phyloP scores from a whole-genome alignment of 2,329 filamentous ascomycete species.

The Dactylellina parvicollis region DNA sequence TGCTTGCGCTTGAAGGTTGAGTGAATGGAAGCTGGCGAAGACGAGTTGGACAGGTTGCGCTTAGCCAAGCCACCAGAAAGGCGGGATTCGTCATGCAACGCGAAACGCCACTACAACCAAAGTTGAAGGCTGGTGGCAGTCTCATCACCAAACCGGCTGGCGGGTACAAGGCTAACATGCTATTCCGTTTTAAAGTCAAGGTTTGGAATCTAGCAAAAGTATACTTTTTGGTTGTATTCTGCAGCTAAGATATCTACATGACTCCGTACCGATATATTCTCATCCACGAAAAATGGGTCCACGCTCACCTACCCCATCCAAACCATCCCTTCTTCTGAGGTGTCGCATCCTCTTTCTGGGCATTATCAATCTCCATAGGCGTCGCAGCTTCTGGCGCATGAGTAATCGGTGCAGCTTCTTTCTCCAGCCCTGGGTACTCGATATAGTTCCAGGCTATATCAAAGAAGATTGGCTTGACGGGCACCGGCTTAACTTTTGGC shows the following conservation, averaged over 20 bases:
- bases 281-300: neutral
- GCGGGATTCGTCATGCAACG: conserved; percentile 46
- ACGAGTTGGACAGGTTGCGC: conserved; percentile 46
- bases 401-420: conserved; percentile 55
- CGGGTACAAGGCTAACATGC: too few relatives aligned
- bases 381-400: conserved; percentile 10
- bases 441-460: conserved; percentile 99
- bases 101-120: neutral
- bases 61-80: conserved; percentile 24
- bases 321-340: conserved; percentile 56
- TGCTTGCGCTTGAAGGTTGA: conserved; percentile 6
- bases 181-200: neutral
- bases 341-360: conserved; percentile 35
- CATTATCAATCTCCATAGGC: conserved; percentile 56
- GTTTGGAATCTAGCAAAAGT: neutral
- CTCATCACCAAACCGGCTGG: too few relatives aligned
- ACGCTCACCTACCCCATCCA: conserved; percentile 56
- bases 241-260: conserved; percentile 4
- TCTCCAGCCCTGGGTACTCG: conserved; percentile 75
- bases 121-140: neutral
- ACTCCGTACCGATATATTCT: neutral
- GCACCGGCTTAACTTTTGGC: conserved; percentile 81
- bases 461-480: conserved; percentile 93
- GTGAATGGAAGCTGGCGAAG: conserved; percentile 22
- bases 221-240: too few relatives aligned